Evolutionary conservation across 2,329 filamentous ascomycete species (phyloP).

Genomic region (Cercospora janseana): DNA sequence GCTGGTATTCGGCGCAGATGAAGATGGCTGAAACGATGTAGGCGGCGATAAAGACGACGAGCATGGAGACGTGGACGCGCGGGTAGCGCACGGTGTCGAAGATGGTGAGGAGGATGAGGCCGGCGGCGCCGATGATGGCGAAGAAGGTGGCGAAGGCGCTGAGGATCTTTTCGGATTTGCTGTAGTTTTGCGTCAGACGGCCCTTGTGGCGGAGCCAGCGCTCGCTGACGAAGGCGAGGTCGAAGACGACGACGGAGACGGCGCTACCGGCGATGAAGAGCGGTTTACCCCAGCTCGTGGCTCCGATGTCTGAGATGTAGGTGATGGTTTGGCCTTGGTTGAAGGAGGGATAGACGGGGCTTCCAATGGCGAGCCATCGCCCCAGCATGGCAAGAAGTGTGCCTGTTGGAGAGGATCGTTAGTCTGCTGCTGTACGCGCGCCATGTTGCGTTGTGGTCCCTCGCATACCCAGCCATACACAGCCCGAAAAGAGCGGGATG

Average conservation of each 20-base stretch:
- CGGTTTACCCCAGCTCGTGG: constrained; percentile 61
- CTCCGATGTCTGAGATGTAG: constrained; percentile 55
- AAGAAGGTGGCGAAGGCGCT: constrained; percentile 61
- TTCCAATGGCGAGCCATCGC: constrained; percentile 63
- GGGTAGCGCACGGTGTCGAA: constrained; percentile 77
- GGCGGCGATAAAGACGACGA: constrained; percentile 78
- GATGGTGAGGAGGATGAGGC: constrained; percentile 77
- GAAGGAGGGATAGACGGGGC: constrained; percentile 63
- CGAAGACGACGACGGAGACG: constrained; percentile 74
- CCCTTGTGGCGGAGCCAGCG: constrained; percentile 81
- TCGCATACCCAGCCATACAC: constrained; percentile 55
- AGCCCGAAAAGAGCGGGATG: constrained; percentile 66
- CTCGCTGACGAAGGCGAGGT: constrained; percentile 76
- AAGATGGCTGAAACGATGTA: constrained; percentile 84
- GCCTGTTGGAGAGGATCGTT: constrained; percentile 37
- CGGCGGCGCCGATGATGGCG: constrained; percentile 71
- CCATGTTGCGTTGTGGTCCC: neutral
- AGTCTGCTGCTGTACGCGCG: constrained; percentile 6
- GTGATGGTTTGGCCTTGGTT: constrained; percentile 58
- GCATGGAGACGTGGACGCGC: constrained; percentile 69
- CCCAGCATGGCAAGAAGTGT: constrained; percentile 69
- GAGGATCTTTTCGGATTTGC: constrained; percentile 61
- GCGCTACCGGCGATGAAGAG: constrained; percentile 72
- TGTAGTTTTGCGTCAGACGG: constrained; percentile 72
- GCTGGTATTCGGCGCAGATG: constrained; percentile 86